Evolutionary conservation across 1,284 basidiomycete genomes (phyloP).

Genomic region (Puccinia polysora): DNA sequence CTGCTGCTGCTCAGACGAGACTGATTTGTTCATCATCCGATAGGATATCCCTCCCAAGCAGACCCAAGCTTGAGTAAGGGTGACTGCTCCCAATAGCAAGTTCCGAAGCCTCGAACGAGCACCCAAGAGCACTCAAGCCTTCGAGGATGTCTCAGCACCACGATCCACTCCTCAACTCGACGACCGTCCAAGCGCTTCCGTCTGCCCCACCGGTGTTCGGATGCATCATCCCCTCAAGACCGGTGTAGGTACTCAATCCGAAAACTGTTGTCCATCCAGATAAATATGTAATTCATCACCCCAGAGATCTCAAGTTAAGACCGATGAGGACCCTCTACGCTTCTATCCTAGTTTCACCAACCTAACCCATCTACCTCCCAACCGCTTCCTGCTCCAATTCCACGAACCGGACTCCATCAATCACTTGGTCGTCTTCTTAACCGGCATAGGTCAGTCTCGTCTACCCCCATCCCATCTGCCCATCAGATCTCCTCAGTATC

Average conservation of each 20-base stretch:
- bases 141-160: no score
- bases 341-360: constrained; percentile 7
- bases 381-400: constrained; percentile 67
- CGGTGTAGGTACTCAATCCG: constrained; percentile 9
- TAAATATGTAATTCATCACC: background rate
- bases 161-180: no score
- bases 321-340: background rate
- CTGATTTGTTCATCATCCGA: no score
- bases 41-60: no score
- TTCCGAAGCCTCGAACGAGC: no score
- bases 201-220: constrained; percentile 33
- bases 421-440: constrained; percentile 79
- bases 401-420: constrained; percentile 72
- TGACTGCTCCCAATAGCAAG: no score
- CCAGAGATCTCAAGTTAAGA: background rate
- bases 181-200: no score
- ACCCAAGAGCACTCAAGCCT: no score
- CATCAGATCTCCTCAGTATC: background rate
- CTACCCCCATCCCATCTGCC: constrained; percentile 14
- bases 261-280: background rate
- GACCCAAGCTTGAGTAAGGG: no score
- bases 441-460: constrained; percentile 69
- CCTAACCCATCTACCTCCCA: constrained; percentile 8
- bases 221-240: constrained; percentile 37
- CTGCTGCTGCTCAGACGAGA: no score